Evolutionary conservation across 1,284 basidiomycete species (phyloP), one percentile per base, ranked within the genome.

Genomic region (Mixia osmundae): DNA sequence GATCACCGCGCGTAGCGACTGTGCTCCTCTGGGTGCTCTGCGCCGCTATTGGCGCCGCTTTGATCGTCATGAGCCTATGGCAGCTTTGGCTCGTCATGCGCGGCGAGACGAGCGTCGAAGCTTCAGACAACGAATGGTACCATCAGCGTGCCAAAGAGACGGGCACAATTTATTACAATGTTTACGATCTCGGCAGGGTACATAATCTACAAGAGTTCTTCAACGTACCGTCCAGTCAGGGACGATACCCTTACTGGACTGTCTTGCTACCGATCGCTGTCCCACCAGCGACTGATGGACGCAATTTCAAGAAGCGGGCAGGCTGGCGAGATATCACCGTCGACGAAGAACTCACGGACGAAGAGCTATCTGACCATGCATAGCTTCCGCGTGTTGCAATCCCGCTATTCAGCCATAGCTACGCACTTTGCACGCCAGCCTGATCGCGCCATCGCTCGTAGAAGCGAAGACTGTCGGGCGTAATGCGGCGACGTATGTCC

Each of bases 31-130:
- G 72, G 54, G 67, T 89, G n/a, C 66, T 94, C 3, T 63, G 70
- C 11, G 54, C 63, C 6, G 76, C 89, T 0, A 62, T 66, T 46
- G 61, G 57, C 33, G 55, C 85, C 21, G 79, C 83, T 0, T 72
- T 97, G 0, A 62, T 66, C 1, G 62, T 82, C 28, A 82, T 95
- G 70, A 59, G 71, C 0, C 52, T 58, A 0, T 94, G 76, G 67
- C 42, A 44, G 49, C 39, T 95, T 1, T 73, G 69, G 60, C 64
- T 75, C 42, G 59, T 91, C 6, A 56, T 67, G 0, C 57, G 61
- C n/a, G 83, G 73, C 0, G 85, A 94, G 54, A 95, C 85, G 0
- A 71, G 75, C 1, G 87, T 95, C 11, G 91, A 97, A 57, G 65
- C 65, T 3, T 78, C 83, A 47, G 89, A 97, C 51, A 71, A 87